Conservation (phyloP, 2,329 filamentous ascomycete genomes). For the Penicillium sp. region DNA sequence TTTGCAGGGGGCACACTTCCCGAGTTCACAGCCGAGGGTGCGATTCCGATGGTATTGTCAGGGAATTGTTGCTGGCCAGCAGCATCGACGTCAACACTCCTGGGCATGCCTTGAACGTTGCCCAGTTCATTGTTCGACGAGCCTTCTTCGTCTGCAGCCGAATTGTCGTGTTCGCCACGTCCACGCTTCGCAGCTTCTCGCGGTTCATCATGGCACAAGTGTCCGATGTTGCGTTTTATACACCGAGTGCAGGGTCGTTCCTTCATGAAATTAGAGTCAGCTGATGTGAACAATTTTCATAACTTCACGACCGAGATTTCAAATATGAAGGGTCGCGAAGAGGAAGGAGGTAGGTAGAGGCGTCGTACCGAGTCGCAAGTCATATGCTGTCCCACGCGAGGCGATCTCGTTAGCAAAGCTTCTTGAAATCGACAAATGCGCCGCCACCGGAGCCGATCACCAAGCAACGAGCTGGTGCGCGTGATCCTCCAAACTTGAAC, state of each 20-base stretch:
- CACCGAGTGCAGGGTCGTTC: conserved; percentile 96
- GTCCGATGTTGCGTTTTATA: conserved; percentile 97
- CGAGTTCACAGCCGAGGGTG: conserved; percentile 45
- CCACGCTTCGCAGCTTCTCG: conserved; percentile 82
- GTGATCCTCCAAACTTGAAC: conserved; percentile 40
- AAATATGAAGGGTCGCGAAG: conserved; percentile 21
- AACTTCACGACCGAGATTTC: conserved; percentile 23
- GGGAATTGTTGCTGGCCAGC: conserved; percentile 46
- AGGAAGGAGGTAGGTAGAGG: conserved; percentile 15
- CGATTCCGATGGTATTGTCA: conserved; percentile 50
- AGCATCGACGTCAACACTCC: conserved; percentile 60
- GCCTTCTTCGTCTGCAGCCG: conserved; percentile 63
- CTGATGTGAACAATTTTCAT: conserved; percentile 14
- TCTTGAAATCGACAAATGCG: conserved; percentile 11
- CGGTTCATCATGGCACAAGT: conserved; percentile 96
- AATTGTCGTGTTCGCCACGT: conserved; percentile 65
- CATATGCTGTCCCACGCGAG: conserved; percentile 71
- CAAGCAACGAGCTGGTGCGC: conserved; percentile 24
- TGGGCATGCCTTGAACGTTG: conserved; percentile 51
- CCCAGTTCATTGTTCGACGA: conserved; percentile 47
- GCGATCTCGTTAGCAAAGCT: conserved; percentile 50
- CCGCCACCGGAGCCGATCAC: conserved; percentile 1
- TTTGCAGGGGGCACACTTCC: conserved; percentile 68
- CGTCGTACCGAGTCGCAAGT: conserved; percentile 81
- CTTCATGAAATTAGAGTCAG: conserved; percentile 50